Evolutionary conservation across 805 yeast genomes (phyloP).

Genomic region (Saccharomycopsis fermentans): DNA sequence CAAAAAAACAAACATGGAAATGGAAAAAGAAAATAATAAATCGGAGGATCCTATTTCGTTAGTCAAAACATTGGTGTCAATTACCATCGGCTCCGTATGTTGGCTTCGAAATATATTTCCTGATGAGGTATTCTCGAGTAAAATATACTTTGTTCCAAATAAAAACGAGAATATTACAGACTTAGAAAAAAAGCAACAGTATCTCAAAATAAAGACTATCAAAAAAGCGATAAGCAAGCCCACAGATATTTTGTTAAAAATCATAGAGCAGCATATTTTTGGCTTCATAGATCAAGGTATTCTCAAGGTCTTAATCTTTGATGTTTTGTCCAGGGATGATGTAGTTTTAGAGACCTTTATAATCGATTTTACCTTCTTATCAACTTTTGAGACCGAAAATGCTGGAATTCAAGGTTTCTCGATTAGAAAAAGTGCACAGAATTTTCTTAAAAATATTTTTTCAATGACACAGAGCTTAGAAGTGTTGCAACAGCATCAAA

Average conservation of each 20-base stretch:
- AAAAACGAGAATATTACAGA: conserved; percentile 22
- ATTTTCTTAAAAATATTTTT: neutral
- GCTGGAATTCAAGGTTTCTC: neutral
- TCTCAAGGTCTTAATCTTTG: conserved; percentile 36
- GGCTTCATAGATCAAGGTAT: conserved; percentile 35
- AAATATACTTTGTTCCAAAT: conserved; percentile 23
- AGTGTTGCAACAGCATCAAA: neutral
- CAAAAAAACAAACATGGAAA: neutral
- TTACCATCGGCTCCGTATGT: conserved; percentile 49
- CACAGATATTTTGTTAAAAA: conserved; percentile 40
- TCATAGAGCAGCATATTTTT: conserved; percentile 44
- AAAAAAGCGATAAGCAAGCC: conserved; percentile 35
- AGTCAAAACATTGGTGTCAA: conserved; percentile 19
- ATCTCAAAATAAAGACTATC: conserved; percentile 40
- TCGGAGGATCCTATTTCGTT: neutral
- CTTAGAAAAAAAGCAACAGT: conserved; percentile 23
- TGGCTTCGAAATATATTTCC: conserved; percentile 48
- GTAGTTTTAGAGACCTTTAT: neutral
- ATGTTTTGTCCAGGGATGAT: conserved; percentile 23
- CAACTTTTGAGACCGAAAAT: neutral
- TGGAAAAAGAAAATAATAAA: neutral
- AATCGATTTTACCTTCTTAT: neutral
- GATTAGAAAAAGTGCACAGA: neutral
- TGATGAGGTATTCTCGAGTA: conserved; percentile 41
- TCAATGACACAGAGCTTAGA: neutral